These are phyloP conservation scores for Bipolaris victoriae DNA, from an alignment of 2,329 filamentous ascomycete species.

Conservation along the genomic window DNA sequence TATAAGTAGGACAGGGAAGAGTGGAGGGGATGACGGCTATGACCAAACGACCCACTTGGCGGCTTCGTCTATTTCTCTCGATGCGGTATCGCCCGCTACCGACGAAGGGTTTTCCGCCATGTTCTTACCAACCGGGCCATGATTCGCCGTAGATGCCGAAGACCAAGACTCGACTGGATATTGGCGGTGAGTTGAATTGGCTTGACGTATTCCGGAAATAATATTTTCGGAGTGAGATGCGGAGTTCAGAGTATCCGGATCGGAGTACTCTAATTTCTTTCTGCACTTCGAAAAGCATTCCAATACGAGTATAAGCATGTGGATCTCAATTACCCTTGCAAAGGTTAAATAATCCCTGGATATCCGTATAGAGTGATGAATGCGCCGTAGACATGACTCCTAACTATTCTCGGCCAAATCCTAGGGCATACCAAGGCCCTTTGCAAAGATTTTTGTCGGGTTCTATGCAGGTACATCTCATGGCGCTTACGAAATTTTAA, in stretches of 20 bases:
- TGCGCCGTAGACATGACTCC: too few species aligned
- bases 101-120: slow-evolving; percentile 13
- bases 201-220: slow-evolving; percentile 10
- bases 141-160: slow-evolving; percentile 24
- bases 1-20: slow-evolving; percentile 8
- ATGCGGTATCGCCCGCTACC: slow-evolving; percentile 33
- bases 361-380: too few species aligned
- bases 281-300: too few species aligned
- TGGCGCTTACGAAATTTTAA: too few species aligned
- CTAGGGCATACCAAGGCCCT: too few species aligned
- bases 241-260: slow-evolving; percentile 17
- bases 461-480: too few species aligned
- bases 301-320: too few species aligned
- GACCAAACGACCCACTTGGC: slow-evolving; percentile 14
- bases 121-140: slow-evolving; percentile 3
- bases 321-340: too few species aligned
- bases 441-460: too few species aligned
- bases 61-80: slow-evolving; percentile 19
- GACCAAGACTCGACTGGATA: slow-evolving; percentile 15
- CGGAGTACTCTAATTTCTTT: too few species aligned
- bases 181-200: slow-evolving; percentile 8
- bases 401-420: too few species aligned
- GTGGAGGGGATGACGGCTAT: slow-evolving; percentile 11
- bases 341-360: too few species aligned
- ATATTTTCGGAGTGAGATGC: slow-evolving; percentile 14